Evolutionary conservation across 192 early-diverging fungal genomes (phyloP).

Genomic region (Coemansia sp.): DNA sequence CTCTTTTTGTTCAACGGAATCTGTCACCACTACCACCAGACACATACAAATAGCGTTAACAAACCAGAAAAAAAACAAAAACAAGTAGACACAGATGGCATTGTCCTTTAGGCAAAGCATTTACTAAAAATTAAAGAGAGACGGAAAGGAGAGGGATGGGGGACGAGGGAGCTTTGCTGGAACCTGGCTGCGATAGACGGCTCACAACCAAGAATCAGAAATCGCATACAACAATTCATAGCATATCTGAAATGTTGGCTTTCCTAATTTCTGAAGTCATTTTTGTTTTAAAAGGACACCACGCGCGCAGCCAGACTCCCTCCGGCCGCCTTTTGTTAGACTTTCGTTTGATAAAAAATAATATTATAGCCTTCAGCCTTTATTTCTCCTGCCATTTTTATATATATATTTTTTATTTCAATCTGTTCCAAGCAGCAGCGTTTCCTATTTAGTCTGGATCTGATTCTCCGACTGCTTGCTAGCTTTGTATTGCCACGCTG

Average conservation of each 20-base stretch:
- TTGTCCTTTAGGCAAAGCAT: not conserved
- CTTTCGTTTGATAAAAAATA: not conserved
- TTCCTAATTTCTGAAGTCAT: not conserved
- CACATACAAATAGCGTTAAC: not conserved
- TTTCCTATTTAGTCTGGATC: not conserved
- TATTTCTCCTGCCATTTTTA: not conserved
- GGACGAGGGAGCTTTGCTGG: constrained; percentile 1
- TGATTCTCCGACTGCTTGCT: not conserved
- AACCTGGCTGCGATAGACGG: not conserved
- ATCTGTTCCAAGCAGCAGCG: not conserved
- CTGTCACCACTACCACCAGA: not conserved
- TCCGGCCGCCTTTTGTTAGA: not conserved
- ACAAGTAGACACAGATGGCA: not conserved
- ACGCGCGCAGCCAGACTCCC: not conserved
- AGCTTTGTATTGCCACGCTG: not conserved
- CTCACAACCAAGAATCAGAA: not conserved
- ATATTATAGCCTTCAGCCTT: not conserved
- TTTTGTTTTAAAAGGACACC: not conserved
- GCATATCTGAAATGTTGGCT: not conserved
- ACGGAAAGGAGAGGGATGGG: not conserved
- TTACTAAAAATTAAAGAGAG: not conserved
- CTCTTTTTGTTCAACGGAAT: not conserved
- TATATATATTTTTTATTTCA: not conserved
- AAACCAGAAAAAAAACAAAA: not conserved
- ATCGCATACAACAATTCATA: constrained; percentile 1